Conservation (phyloP, 2,329 filamentous ascomycete species). For the Seiridium unicorne region DNA sequence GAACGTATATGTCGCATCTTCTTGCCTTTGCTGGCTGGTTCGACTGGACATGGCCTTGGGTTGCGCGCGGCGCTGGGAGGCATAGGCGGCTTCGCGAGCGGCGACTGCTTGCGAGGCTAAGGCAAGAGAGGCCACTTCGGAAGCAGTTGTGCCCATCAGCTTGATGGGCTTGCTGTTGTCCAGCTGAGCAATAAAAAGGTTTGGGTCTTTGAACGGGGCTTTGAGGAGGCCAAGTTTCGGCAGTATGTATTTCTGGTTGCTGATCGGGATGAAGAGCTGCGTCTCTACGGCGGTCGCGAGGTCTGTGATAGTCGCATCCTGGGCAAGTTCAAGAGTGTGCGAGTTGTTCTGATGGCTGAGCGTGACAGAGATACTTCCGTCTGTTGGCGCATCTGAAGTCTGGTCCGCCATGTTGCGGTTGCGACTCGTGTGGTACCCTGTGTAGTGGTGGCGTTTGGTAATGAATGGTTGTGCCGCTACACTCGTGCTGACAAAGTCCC, state of each 20-base stretch:
- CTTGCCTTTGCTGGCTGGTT: slow-evolving; percentile 37
- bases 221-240: slow-evolving; percentile 65
- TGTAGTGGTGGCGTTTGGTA: too few species aligned
- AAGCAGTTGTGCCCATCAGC: slow-evolving; percentile 61
- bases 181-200: slow-evolving; percentile 47
- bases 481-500: too few species aligned
- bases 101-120: slow-evolving; percentile 47
- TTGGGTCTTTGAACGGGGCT: slow-evolving; percentile 59
- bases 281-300: slow-evolving; percentile 58
- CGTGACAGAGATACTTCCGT: slow-evolving; percentile 37
- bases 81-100: slow-evolving; percentile 41
- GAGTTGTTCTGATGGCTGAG: slow-evolving; percentile 45
- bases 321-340: slow-evolving; percentile 41
- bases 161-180: slow-evolving; percentile 56
- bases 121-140: slow-evolving; percentile 57
- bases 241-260: slow-evolving; percentile 68
- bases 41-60: slow-evolving; percentile 23
- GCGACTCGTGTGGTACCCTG: neutral
- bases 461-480: too few species aligned
- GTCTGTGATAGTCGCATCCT: slow-evolving; percentile 51
- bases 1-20: slow-evolving; percentile 78
- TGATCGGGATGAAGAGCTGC: slow-evolving; percentile 55
- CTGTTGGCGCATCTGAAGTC: slow-evolving; percentile 7
- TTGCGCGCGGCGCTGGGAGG: slow-evolving; percentile 27
- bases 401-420: slow-evolving; percentile 16